Evolutionary conservation across 1,284 basidiomycete species (phyloP).

Genomic region (Rhodotorula sp.): DNA sequence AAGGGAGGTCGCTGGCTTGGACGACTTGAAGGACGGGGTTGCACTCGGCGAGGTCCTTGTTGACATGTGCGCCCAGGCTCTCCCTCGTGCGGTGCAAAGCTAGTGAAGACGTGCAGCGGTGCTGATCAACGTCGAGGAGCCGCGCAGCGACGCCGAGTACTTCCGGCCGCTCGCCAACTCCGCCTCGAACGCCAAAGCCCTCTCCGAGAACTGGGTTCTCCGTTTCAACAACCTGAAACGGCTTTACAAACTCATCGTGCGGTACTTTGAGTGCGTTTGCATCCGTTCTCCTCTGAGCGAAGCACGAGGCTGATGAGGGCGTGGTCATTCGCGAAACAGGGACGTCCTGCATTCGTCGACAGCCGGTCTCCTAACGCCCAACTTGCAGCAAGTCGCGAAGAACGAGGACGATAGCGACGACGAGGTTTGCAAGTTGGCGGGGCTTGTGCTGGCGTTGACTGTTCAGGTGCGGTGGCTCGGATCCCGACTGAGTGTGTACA

Average conservation of each 20-base stretch:
- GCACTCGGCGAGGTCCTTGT: slow-evolving; percentile 16
- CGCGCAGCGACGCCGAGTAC: slow-evolving; percentile 68
- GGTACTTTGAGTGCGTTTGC: slow-evolving; percentile 63
- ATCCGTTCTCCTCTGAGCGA: not conserved
- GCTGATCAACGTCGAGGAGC: not conserved
- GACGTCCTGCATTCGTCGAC: slow-evolving; percentile 69
- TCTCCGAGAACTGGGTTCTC: slow-evolving; percentile 81
- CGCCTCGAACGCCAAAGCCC: slow-evolving; percentile 53
- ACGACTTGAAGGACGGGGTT: slow-evolving; percentile 29
- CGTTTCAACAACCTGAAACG: slow-evolving; percentile 80
- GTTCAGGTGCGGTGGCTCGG: slow-evolving; percentile 61
- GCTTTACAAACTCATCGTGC: slow-evolving; percentile 79
- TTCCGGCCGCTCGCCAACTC: slow-evolving; percentile 63
- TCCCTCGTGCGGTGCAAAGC: too few relatives aligned
- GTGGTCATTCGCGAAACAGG: slow-evolving; percentile 8
- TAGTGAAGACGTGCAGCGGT: too few relatives aligned
- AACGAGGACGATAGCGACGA: slow-evolving; percentile 55
- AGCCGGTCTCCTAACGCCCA: slow-evolving; percentile 69
- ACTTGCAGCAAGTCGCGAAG: slow-evolving; percentile 77
- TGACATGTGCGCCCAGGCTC: slow-evolving; percentile 19
- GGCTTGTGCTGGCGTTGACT: slow-evolving; percentile 85
- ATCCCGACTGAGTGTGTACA: too few relatives aligned
- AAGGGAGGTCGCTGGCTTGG: not conserved
- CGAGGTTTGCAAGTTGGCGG: slow-evolving; percentile 72
- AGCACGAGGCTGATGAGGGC: too few relatives aligned